Evolutionary conservation across 2,329 filamentous ascomycete genomes (phyloP).

Genomic region (Claviceps capensis): DNA sequence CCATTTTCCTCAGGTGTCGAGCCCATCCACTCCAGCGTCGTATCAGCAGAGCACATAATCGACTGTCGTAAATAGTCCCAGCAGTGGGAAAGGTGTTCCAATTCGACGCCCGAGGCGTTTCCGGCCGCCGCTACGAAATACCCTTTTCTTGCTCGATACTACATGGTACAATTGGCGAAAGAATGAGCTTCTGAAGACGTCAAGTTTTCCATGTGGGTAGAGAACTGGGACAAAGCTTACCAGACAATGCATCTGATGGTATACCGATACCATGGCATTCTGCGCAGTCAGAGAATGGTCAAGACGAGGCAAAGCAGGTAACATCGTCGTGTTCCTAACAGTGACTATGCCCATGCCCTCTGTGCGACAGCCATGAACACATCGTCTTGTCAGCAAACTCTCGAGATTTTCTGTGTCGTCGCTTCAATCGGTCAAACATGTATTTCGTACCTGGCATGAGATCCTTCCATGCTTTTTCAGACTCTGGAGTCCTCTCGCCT

Average conservation of each 20-base stretch:
- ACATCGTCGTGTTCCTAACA: background rate
- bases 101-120: background rate
- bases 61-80: constrained; percentile 1
- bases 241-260: constrained; percentile 3
- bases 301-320: background rate
- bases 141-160: background rate
- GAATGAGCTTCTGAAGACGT: background rate
- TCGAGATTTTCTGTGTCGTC: no score
- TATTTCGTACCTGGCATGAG: constrained; percentile 1
- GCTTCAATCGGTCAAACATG: background rate
- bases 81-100: constrained; percentile 1
- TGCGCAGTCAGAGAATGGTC: background rate
- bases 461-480: background rate
- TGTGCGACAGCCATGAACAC: background rate
- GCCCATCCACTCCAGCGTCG: constrained; percentile 1
- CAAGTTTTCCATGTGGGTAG: no score
- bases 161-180: background rate
- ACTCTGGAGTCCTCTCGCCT: background rate
- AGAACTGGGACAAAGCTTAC: background rate
- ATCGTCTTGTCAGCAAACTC: background rate
- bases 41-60: constrained; percentile 1
- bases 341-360: constrained; percentile 1
- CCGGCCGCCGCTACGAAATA: background rate
- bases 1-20: background rate
- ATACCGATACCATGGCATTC: constrained; percentile 1